phyloP scores from a whole-genome alignment of 306 rosid genomes.

The Echinosophora koreensis region DNA sequence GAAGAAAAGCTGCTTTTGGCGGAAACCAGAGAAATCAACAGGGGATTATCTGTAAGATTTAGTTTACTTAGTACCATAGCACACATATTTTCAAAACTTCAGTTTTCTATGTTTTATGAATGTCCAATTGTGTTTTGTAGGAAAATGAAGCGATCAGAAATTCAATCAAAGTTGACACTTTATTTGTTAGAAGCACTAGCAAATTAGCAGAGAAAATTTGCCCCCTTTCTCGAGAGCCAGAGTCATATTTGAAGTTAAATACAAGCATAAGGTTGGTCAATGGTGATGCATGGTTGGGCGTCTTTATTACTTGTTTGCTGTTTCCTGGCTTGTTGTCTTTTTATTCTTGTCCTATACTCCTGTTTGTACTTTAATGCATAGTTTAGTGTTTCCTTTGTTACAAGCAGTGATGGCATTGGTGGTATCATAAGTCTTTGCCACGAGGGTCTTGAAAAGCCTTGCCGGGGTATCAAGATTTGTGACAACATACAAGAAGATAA shows the following conservation, averaged over 20 bases:
- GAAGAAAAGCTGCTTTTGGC: conserved; percentile 57
- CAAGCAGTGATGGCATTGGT: conserved; percentile 52
- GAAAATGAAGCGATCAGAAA: conserved; percentile 54
- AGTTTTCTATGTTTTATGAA: background rate
- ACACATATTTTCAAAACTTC: background rate
- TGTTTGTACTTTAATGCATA: background rate
- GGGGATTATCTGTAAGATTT: conserved; percentile 52
- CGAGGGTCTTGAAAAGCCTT: conserved; percentile 12
- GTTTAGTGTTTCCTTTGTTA: background rate
- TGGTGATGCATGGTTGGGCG: background rate
- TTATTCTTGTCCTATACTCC: background rate
- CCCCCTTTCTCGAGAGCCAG: conserved; percentile 17
- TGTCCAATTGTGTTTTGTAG: conserved; percentile 25
- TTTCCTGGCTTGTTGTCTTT: background rate
- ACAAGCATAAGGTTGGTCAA: conserved; percentile 46
- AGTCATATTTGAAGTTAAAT: conserved; percentile 14
- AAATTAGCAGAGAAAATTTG: conserved; percentile 43
- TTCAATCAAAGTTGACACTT: conserved; percentile 36
- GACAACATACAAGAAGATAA: conserved; percentile 13
- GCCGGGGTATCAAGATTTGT: background rate
- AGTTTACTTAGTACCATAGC: no score
- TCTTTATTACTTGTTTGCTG: background rate
- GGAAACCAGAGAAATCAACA: conserved; percentile 51
- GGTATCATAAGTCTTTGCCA: conserved; percentile 39
- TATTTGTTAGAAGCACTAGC: conserved; percentile 44